Conservation (phyloP, 148 eudicot genomes). For the Rhododendron kiyosumense region DNA sequence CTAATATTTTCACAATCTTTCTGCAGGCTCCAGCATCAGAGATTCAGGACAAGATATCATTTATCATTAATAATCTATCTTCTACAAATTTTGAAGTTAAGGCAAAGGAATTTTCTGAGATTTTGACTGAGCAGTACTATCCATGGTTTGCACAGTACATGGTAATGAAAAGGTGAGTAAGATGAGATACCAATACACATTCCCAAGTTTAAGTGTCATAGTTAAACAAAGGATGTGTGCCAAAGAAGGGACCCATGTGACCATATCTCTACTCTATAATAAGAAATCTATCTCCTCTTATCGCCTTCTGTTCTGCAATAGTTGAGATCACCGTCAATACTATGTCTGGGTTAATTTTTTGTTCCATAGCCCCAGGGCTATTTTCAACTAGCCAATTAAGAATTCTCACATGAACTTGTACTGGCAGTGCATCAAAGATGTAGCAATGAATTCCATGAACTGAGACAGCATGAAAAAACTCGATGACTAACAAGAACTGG, state of each 20-base stretch:
- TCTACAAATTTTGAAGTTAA: constrained; percentile 72
- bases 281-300: not conserved
- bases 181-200: not conserved
- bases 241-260: not conserved
- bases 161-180: constrained; percentile 85
- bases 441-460: not conserved
- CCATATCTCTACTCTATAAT: not conserved
- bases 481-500: not conserved
- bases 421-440: not conserved
- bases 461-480: not conserved
- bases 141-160: constrained; percentile 98
- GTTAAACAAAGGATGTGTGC: not conserved
- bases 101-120: constrained; percentile 80
- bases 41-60: constrained; percentile 85
- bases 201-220: not conserved
- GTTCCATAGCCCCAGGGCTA: not conserved
- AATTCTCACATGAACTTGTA: not conserved
- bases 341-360: not conserved
- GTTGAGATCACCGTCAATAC: not conserved
- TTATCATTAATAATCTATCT: constrained; percentile 73
- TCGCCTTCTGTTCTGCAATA: not conserved
- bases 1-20: constrained; percentile 9
- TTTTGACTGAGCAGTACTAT: constrained; percentile 68
- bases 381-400: not conserved
- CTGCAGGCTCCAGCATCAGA: constrained; percentile 86